Conservation (phyloP, 805 yeast species). For the Clavispora asparagi region DNA sequence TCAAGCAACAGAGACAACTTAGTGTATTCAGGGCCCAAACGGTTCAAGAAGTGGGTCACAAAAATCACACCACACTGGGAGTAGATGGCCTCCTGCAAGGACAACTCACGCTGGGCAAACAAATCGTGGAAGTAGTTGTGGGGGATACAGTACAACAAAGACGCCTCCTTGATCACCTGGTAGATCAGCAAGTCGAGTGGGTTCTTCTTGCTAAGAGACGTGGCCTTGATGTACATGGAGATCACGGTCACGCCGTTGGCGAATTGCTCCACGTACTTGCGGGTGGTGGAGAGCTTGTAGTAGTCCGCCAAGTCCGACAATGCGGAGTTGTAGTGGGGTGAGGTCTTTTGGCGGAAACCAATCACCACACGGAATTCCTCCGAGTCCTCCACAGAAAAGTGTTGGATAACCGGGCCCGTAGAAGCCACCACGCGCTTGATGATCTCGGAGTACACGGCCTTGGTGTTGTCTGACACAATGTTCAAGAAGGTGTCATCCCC, state of each 20-base stretch:
- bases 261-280: slow-evolving; percentile 93
- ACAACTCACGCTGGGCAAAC: slow-evolving; percentile 70
- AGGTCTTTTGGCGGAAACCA: slow-evolving; percentile 78
- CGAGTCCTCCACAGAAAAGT: slow-evolving; percentile 70
- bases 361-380: slow-evolving; percentile 85
- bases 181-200: slow-evolving; percentile 72
- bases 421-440: slow-evolving; percentile 63
- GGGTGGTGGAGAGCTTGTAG: slow-evolving; percentile 76
- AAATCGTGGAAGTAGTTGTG: slow-evolving; percentile 71
- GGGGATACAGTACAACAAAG: slow-evolving; percentile 87
- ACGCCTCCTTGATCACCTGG: slow-evolving; percentile 92
- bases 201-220: slow-evolving; percentile 19
- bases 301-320: slow-evolving; percentile 81
- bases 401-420: slow-evolving; percentile 90
- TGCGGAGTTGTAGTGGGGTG: slow-evolving; percentile 85
- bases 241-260: slow-evolving; percentile 82
- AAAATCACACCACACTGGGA: slow-evolving; percentile 92
- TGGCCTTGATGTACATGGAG: slow-evolving; percentile 69
- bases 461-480: slow-evolving; percentile 77
- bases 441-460: slow-evolving; percentile 66
- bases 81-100: slow-evolving; percentile 90
- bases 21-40: slow-evolving; percentile 86
- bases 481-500: slow-evolving; percentile 76
- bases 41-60: slow-evolving; percentile 89
- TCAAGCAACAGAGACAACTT: slow-evolving; percentile 63